phyloP scores from a whole-genome alignment of 257 asterid species.

The Solanum pennellii region DNA sequence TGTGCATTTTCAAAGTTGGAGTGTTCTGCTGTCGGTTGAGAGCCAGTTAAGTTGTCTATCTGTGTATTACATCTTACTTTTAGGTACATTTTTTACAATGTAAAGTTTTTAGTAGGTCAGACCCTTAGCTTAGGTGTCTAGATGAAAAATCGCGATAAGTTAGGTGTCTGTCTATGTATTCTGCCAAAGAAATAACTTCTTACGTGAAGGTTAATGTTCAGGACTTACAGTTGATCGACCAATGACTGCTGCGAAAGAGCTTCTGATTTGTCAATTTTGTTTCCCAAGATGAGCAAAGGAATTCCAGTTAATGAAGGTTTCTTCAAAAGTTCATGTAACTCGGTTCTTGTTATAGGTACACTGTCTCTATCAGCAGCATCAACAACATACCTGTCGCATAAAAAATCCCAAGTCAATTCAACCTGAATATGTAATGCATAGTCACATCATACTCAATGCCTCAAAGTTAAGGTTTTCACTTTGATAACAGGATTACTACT shows the following conservation, averaged over 20 bases:
- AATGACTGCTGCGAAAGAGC: conserved; percentile 66
- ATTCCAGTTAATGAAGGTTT: conserved; percentile 67
- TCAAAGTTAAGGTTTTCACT: neutral
- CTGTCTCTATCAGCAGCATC: conserved; percentile 97
- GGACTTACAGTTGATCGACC: conserved; percentile 75
- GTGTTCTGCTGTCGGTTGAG: neutral
- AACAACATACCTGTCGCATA: conserved; percentile 58
- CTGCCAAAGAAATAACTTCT: neutral
- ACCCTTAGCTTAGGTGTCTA: neutral
- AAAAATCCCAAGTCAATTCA: neutral
- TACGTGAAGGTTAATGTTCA: neutral
- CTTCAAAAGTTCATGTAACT: conserved; percentile 60
- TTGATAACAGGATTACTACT: neutral
- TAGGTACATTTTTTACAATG: neutral
- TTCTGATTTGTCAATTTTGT: conserved; percentile 87
- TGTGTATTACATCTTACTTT: neutral
- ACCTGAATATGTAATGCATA: neutral
- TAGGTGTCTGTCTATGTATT: neutral
- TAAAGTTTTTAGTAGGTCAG: neutral
- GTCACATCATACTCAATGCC: neutral
- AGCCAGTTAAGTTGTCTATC: neutral
- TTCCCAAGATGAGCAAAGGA: conserved; percentile 79
- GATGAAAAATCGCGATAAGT: neutral
- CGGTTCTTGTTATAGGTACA: conserved; percentile 68
- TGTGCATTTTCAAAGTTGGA: neutral